These are phyloP conservation scores for Dipteronia dyeriana DNA, from an alignment of 345 rosid genomes.

Conservation along the genomic window DNA sequence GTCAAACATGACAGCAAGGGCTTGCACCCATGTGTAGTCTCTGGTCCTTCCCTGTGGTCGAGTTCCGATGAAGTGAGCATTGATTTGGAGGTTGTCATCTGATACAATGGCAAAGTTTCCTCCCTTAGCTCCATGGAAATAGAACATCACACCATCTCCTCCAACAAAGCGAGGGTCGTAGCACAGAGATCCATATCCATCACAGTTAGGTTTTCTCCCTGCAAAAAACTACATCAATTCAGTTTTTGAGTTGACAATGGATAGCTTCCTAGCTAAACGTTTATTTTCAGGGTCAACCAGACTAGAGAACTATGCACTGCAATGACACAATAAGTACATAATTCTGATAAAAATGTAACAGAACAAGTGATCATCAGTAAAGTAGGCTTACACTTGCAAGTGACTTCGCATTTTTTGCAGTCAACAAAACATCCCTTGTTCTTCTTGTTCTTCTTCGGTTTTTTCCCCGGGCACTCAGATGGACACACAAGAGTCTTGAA, in stretches of 20 bases:
- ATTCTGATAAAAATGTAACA: neutral
- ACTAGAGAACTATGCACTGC: neutral
- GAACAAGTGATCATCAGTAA: neutral
- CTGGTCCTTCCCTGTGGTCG: conserved; percentile 56
- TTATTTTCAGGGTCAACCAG: too few relatives aligned
- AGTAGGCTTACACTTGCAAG: conserved; percentile 71
- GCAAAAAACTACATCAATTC: conserved; percentile 4
- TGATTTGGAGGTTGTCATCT: conserved; percentile 62
- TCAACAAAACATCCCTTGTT: conserved; percentile 68
- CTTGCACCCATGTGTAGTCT: conserved; percentile 82
- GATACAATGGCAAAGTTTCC: conserved; percentile 75
- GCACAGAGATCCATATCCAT: conserved; percentile 64
- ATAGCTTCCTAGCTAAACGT: neutral
- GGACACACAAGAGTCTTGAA: conserved; percentile 59
- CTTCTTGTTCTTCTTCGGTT: conserved; percentile 62
- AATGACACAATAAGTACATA: neutral
- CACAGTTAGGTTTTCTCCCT: conserved; percentile 58
- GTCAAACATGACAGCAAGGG: conserved; percentile 57
- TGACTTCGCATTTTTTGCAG: conserved; percentile 78
- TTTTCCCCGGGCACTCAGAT: conserved; percentile 62
- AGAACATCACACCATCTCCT: conserved; percentile 84
- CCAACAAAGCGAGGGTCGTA: conserved; percentile 82
- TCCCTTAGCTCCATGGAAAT: conserved; percentile 66
- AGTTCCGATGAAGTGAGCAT: conserved; percentile 67
- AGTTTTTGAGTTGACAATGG: neutral